Evolutionary conservation across 768 basidiomycete genomes (phyloP).

Genomic region (Psilocybe cyanescens): DNA sequence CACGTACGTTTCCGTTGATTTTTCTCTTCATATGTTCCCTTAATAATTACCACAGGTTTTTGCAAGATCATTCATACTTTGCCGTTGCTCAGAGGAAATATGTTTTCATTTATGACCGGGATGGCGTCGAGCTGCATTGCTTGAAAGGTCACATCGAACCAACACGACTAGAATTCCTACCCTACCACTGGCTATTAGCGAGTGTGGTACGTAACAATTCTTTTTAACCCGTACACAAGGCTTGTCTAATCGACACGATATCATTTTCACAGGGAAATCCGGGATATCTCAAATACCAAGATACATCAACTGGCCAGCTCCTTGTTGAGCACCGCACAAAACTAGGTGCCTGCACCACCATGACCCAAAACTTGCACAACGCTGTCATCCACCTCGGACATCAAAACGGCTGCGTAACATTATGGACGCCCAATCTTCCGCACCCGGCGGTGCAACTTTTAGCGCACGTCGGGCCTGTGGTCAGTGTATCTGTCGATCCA

Average conservation of each 20-base stretch:
- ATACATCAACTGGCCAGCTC: constrained; percentile 90
- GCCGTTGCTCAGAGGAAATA: constrained; percentile 97
- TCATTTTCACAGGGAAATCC: constrained; percentile 66
- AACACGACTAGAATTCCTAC: constrained; percentile 88
- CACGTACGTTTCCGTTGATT: constrained; percentile 44
- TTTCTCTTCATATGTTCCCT: neutral
- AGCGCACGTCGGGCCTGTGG: constrained; percentile 88
- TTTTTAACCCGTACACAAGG: neutral
- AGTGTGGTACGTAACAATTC: constrained; percentile 61
- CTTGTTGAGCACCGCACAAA: constrained; percentile 89
- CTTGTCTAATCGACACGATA: neutral
- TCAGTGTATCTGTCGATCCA: constrained; percentile 81
- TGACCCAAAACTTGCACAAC: constrained; percentile 92
- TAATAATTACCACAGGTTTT: constrained; percentile 53
- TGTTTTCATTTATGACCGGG: constrained; percentile 93
- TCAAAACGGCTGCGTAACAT: constrained; percentile 91
- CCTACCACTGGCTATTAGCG: constrained; percentile 94
- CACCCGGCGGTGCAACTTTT: constrained; percentile 91
- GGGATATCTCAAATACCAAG: constrained; percentile 95
- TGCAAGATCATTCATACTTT: constrained; percentile 92
- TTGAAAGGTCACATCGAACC: constrained; percentile 87
- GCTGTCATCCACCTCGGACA: constrained; percentile 96
- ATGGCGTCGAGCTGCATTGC: constrained; percentile 91
- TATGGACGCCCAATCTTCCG: constrained; percentile 95
- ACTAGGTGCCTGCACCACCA: constrained; percentile 80